Evolutionary conservation across 1,139 yeast genomes (phyloP).

Genomic region (Candida sanyaensis): DNA sequence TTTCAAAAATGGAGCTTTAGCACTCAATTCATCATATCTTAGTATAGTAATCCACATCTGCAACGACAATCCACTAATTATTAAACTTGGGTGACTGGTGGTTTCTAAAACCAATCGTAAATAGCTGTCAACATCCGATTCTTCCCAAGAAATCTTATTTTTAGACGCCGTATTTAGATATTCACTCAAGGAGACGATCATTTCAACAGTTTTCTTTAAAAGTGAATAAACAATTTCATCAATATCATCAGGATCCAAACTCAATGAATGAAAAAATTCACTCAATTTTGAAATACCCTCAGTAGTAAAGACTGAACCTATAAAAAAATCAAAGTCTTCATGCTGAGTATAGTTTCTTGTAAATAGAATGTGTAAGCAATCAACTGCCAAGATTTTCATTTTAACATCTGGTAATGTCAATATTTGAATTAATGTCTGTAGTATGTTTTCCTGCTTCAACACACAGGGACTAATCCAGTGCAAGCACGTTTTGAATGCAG

Average conservation of each 20-base stretch:
- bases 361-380: conserved; percentile 85
- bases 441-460: conserved; percentile 64
- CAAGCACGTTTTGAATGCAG: conserved; percentile 84
- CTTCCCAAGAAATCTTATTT: conserved; percentile 45
- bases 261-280: conserved; percentile 62
- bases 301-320: conserved; percentile 74
- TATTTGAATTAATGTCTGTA: conserved; percentile 64
- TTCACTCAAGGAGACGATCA: conserved; percentile 88
- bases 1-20: conserved; percentile 48
- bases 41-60: conserved; percentile 95
- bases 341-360: conserved; percentile 73
- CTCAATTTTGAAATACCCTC: conserved; percentile 71
- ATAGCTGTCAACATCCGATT: conserved; percentile 62
- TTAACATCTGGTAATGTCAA: conserved; percentile 61
- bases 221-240: conserved; percentile 81
- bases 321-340: conserved; percentile 76
- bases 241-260: conserved; percentile 70
- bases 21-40: conserved; percentile 73
- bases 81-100: conserved; percentile 80
- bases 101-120: conserved; percentile 76
- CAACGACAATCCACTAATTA: conserved; percentile 86
- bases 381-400: conserved; percentile 82
- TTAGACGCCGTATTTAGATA: conserved; percentile 54
- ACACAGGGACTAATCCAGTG: conserved; percentile 89
- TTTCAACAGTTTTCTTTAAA: conserved; percentile 86